Base-by-base conservation (phyloP, 2,329 filamentous ascomycete species). In the Botrytis sinoallii region DNA sequence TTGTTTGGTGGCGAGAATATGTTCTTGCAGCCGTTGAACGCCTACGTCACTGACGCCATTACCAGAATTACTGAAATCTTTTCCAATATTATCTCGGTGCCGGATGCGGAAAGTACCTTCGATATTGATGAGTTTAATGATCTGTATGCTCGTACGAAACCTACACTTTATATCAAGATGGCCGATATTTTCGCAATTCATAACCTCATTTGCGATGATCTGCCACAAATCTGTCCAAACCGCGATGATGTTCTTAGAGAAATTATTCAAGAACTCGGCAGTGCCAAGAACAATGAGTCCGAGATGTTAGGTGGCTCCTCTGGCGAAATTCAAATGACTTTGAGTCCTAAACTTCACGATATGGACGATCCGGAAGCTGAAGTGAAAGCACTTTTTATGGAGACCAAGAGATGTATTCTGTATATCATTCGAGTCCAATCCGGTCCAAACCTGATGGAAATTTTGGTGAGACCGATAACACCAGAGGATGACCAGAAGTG, bases 121-220 rank as follows among this genome's bases (percentile, higher is more conserved):
- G 95, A 98, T 82, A 98, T 99, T 81, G 96, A 99, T 81, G 96
- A 98, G 82, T 99, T 96, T 88, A 98, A 98, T 81, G 96, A 99
- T 80, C 88, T 99, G 10, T 98, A 98, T 81, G 93, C 95, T 73
- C 95, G 97, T 82, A 96, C 94, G 76, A 97, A 97, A 83, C 96
- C 96, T 10, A 98, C 95, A 0, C 87, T 99, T n/a, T 99, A 98
- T 85, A 97, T 99, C 85, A 99, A 99, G 85, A 95, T 99, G 89
- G 89, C 93, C 25, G 96, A 99, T 82, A 95, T 99, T 73, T 98
- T 99, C 82, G 93, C 95, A 67, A 95, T 99, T 74, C 97, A 99
- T 83, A 94, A 92, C 76, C 87, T 98, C 35, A 88, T 98, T 72
- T 91, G 93, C 4, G 87, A 91, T 38, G 94, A 98, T 78, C 88